Percentiles rank a stretch among this genome's conserved stretches.
Conservation (phyloP, 2,329 filamentous ascomycete species). For the Fusarium buxicola region DNA sequence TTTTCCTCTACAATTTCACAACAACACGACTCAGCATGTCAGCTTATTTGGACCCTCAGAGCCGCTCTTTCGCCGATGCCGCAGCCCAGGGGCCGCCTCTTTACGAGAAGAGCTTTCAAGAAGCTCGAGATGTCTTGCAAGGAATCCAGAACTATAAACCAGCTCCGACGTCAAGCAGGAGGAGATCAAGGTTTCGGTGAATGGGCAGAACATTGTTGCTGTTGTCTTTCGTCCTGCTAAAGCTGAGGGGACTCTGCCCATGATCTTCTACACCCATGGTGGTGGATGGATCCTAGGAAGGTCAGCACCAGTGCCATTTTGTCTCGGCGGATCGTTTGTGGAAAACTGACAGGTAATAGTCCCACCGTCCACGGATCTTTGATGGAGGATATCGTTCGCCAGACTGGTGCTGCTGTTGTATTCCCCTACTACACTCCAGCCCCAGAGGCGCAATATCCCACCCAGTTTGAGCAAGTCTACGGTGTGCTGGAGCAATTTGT, state of each 20-base stretch:
- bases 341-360: conserved; percentile 1
- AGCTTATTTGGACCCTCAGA: conserved; percentile 24
- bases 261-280: conserved; percentile 34
- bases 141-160: conserved; percentile 22
- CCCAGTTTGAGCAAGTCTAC: conserved; percentile 26
- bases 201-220: not conserved
- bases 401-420: conserved; percentile 23
- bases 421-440: conserved; percentile 32
- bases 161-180: conserved; percentile 3
- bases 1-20: rapidly evolving
- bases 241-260: conserved; percentile 8
- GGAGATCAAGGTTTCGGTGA: conserved; percentile 8
- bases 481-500: conserved; percentile 18
- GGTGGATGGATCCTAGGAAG: conserved; percentile 34
- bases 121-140: conserved; percentile 27
- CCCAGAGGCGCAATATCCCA: conserved; percentile 26
- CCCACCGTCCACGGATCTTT: conserved; percentile 15
- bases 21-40: not conserved
- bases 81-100: conserved; percentile 12
- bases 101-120: conserved; percentile 26
- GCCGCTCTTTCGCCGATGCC: conserved; percentile 17
- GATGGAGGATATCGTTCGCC: conserved; percentile 27
- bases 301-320: not conserved
- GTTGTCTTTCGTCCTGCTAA: conserved; percentile 18
- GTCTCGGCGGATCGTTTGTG: not conserved